Percentiles rank a stretch among this genome's conserved stretches.
These are phyloP conservation scores for Pythium insidiosum DNA, from an alignment of 352 stramenopile species.

Conservation along the genomic window DNA sequence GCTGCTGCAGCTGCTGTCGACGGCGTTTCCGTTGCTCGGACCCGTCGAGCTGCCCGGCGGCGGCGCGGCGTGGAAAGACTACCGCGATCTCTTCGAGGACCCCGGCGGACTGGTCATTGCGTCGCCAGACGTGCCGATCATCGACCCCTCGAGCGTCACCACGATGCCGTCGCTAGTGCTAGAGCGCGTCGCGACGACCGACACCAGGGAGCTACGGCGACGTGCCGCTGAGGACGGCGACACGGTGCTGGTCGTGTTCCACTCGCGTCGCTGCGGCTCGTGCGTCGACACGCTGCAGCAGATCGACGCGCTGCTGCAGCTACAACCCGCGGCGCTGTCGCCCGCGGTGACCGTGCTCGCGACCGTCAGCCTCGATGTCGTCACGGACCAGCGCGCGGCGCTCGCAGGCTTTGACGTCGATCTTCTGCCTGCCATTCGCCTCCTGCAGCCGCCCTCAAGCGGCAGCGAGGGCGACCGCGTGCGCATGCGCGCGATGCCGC, in stretches of 20 bases:
- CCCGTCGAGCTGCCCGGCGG: neutral
- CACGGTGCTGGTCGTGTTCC: slow-evolving; percentile 7
- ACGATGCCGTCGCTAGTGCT: neutral
- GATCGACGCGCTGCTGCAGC: neutral
- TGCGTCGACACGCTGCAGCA: neutral
- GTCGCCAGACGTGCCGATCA: neutral
- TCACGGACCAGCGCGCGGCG: too few relatives aligned
- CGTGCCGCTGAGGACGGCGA: too few relatives aligned
- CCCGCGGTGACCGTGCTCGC: neutral
- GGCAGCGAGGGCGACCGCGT: too few relatives aligned
- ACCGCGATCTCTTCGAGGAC: slow-evolving; percentile 11
- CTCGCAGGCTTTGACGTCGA: slow-evolving; percentile 6
- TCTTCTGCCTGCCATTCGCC: slow-evolving; percentile 10
- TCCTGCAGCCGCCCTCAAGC: slow-evolving; percentile 2
- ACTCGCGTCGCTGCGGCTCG: neutral
- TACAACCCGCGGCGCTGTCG: neutral
- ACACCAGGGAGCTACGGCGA: neutral
- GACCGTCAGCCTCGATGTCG: slow-evolving; percentile 7
- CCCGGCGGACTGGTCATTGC: neutral
- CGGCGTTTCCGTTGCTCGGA: slow-evolving; percentile 2
- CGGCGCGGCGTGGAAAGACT: slow-evolving; percentile 9
- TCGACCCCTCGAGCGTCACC: neutral
- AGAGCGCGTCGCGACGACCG: neutral
- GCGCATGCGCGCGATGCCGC: too few relatives aligned
- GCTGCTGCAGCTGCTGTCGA: neutral